Base-by-base conservation (phyloP, 805 yeast species). In the Metschnikowia corniflorae region DNA sequence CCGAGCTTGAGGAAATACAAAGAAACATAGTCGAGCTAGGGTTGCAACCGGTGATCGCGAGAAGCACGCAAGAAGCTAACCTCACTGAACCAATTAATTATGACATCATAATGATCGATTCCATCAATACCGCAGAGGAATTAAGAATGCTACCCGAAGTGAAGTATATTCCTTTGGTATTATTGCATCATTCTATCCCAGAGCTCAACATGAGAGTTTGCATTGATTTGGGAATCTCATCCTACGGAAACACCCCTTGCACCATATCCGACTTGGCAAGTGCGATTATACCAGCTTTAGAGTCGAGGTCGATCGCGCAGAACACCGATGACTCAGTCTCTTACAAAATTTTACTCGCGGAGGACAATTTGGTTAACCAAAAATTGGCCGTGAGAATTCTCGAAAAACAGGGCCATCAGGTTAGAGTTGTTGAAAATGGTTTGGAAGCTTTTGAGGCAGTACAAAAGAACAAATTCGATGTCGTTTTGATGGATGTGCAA, bases 401-500 rank as follows among this genome's bases (percentile, higher is more conserved):
- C 38, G 93, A 86, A 57, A 86, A 86, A 59, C 86, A 84, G 58
- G 91, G 91, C 18, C 95, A 86, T 61, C 70, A 73, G 40, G 89
- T 86, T 9, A 80, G 78, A 40, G 95, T 86, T 31, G 95, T 86
- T 6, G 91, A 84, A 56, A 86, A 86, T 59, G 95, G 96, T 12
- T 68, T 75, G 40, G 86, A 86, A 50, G 95, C 95, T 1, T 73
- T 77, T 47, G 86, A 85, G 42, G 89, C 88, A 1, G 78, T 85
- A 29, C 70, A 79, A 55, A 70, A 73, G 46, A 75, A 73, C 43
- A 70, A 73, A 31, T 86, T 80, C 56, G 95, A 86, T 55, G 89
- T 84, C 31, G 83, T 86, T 14, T 72, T 86, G 48, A 86, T 86
- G 96, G 95, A 86, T 64, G 95, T 86, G 29, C 96, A 86, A 59